A percentile compares a stretch with the other conserved stretches of the same genome.
Conservation (phyloP, 371 early-diverging fungal genomes). For the Mucor velutinosus region DNA sequence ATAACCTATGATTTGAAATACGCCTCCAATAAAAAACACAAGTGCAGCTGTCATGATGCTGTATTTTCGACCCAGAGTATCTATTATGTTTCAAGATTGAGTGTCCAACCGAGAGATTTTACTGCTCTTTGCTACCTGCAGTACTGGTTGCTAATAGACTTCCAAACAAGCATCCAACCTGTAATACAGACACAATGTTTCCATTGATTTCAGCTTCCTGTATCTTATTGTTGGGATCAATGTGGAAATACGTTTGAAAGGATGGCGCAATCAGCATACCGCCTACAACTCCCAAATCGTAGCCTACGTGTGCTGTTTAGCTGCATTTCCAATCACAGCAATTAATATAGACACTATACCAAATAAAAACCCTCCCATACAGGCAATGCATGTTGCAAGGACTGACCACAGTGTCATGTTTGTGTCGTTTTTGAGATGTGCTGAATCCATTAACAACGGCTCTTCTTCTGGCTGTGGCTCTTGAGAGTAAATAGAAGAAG, state of each 20-base stretch:
- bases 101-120: background rate
- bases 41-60: constrained; percentile 23
- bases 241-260: constrained; percentile 37
- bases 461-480: background rate
- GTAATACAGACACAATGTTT: constrained; percentile 35
- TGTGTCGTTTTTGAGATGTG: background rate
- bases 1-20: constrained; percentile 30
- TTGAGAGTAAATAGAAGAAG: background rate
- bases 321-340: background rate
- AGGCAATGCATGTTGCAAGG: constrained; percentile 23
- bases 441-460: background rate
- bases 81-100: background rate
- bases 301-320: constrained; percentile 14
- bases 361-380: constrained; percentile 36
- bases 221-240: constrained; percentile 34
- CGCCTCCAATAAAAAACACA: constrained; percentile 30
- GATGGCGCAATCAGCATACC: constrained; percentile 33
- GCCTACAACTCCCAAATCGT: constrained; percentile 38
- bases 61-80: constrained; percentile 27
- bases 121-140: constrained; percentile 21
- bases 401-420: constrained; percentile 31
- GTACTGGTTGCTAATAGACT: constrained; percentile 28
- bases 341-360: constrained; percentile 9
- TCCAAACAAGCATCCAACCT: constrained; percentile 39
- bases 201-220: constrained; percentile 37